These are phyloP conservation scores for Saccharomycopsis lassenensis DNA, from an alignment of 805 yeast genomes.

Conservation along the genomic window DNA sequence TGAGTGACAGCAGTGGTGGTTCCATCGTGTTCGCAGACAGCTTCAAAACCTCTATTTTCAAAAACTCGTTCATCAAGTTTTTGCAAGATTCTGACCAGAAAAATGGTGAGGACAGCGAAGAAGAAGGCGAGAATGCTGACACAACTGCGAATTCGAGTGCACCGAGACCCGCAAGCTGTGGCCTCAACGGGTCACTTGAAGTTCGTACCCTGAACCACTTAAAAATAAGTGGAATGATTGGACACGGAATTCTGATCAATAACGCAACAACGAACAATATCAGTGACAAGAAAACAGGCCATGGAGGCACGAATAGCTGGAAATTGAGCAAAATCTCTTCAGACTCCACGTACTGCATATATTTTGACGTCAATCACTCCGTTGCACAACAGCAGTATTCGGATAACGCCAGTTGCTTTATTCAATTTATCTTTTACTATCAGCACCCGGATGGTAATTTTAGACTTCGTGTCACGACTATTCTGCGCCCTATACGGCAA, in stretches of 20 bases:
- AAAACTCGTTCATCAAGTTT: constrained; percentile 49
- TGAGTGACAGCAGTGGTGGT: constrained; percentile 53
- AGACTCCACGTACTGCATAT: constrained; percentile 48
- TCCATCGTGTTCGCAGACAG: constrained; percentile 51
- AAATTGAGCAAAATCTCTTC: constrained; percentile 44
- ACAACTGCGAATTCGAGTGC: constrained; percentile 10
- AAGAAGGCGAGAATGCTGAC: constrained; percentile 1
- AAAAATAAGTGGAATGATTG: constrained; percentile 48
- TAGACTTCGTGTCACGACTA: constrained; percentile 84
- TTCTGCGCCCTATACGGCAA: constrained; percentile 26
- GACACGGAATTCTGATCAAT: constrained; percentile 44
- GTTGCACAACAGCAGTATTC: constrained; percentile 1
- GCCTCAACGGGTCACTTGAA: constrained; percentile 50
- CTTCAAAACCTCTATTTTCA: constrained; percentile 56
- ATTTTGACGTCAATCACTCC: constrained; percentile 36
- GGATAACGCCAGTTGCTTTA: constrained; percentile 27
- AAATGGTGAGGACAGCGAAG: neutral
- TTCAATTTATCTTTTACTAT: constrained; percentile 85
- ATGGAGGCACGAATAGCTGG: constrained; percentile 47
- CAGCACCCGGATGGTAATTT: constrained; percentile 92
- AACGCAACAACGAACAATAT: constrained; percentile 24
- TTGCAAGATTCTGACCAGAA: constrained; percentile 22
- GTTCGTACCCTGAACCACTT: constrained; percentile 39
- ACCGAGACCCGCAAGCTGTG: constrained; percentile 31
- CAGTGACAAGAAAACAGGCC: constrained; percentile 32